Conservation (phyloP, 148 eudicot genomes). For the Chenopodium album region DNA sequence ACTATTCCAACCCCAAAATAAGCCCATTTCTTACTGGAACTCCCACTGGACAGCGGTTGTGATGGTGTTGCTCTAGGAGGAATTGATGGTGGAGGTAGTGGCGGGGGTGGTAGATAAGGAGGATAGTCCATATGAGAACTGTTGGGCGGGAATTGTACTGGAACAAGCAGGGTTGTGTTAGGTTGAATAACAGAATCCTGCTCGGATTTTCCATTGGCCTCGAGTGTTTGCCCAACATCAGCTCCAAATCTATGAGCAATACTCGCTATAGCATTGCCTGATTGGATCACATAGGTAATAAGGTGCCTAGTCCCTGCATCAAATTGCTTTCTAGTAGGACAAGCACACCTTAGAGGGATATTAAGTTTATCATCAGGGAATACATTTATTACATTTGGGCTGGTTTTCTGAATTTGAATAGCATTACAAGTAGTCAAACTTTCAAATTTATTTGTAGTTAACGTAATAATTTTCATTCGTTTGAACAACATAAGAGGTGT, state of each 20-base stretch:
- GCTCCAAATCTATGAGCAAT: slow-evolving; percentile 53
- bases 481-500: slow-evolving; percentile 42
- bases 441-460: slow-evolving; percentile 51
- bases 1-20: slow-evolving; percentile 42
- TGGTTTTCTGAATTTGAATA: slow-evolving; percentile 42
- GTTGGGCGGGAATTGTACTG: slow-evolving; percentile 60
- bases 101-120: slow-evolving; percentile 37
- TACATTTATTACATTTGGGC: slow-evolving; percentile 9
- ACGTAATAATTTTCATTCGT: slow-evolving; percentile 25
- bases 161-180: slow-evolving; percentile 69
- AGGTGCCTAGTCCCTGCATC: slow-evolving; percentile 56
- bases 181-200: slow-evolving; percentile 47
- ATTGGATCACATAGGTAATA: slow-evolving; percentile 52
- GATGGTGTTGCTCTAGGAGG: slow-evolving; percentile 13
- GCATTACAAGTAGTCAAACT: slow-evolving; percentile 74
- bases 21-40: slow-evolving; percentile 35
- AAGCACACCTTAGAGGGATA: slow-evolving; percentile 83
- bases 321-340: slow-evolving; percentile 70
- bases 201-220: slow-evolving; percentile 61
- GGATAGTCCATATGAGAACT: slow-evolving; percentile 37
- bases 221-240: slow-evolving; percentile 42
- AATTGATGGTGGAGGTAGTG: slow-evolving; percentile 37
- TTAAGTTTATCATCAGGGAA: slow-evolving; percentile 28
- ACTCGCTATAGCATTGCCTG: slow-evolving; percentile 23
- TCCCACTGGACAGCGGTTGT: slow-evolving; percentile 16